phyloP scores from a whole-genome alignment of 2,329 filamentous ascomycete species.

The Cytospora mali region DNA sequence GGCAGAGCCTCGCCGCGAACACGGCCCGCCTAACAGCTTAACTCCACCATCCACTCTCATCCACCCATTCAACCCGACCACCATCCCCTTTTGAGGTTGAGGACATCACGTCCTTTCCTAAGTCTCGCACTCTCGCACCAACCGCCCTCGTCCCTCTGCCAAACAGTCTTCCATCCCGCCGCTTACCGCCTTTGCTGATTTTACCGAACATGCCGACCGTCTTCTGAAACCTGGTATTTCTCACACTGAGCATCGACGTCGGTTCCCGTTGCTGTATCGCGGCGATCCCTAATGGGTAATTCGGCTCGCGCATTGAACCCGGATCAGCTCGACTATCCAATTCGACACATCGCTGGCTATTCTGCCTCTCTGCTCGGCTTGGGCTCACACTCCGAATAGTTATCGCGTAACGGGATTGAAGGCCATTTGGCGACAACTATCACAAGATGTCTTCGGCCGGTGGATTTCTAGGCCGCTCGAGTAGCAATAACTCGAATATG shows the following conservation, averaged over 20 bases:
- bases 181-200: neutral
- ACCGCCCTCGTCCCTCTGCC: neutral
- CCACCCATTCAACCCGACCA: slow-evolving; percentile 19
- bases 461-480: slow-evolving; percentile 68
- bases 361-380: neutral
- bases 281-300: slow-evolving; percentile 26
- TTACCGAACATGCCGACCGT: slow-evolving; percentile 19
- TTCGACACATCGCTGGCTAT: neutral
- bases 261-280: neutral
- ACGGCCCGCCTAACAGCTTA: slow-evolving; percentile 22
- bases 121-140: neutral
- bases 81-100: slow-evolving; percentile 27
- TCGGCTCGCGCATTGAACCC: slow-evolving; percentile 21
- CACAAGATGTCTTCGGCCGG: slow-evolving; percentile 54
- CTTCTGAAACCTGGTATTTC: slow-evolving; percentile 14
- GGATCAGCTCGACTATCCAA: slow-evolving; percentile 24
- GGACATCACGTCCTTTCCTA: slow-evolving; percentile 16
- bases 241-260: slow-evolving; percentile 8
- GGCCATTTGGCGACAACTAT: neutral
- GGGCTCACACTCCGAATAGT: neutral
- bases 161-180: neutral
- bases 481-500: slow-evolving; percentile 68
- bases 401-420: slow-evolving; percentile 4
- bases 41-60: neutral
- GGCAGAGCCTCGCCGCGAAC: slow-evolving; percentile 22